Conservation (phyloP, 177 flowering plant species). For the Vitis hybrid region DNA sequence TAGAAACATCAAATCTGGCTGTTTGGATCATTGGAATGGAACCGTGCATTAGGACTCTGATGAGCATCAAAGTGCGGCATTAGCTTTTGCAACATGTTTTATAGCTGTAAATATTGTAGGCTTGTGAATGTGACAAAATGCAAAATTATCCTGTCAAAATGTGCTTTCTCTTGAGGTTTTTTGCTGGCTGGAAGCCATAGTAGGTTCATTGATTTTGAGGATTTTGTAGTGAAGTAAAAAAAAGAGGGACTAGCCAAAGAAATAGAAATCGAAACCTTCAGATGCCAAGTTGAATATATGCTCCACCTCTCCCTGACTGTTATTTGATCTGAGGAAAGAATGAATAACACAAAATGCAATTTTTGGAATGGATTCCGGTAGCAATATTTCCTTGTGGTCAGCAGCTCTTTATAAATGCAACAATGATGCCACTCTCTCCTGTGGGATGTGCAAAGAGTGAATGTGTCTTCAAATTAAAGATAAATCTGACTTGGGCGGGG, state of each 20-base stretch:
- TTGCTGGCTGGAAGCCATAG: slow-evolving; percentile 2
- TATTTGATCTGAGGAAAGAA: background rate
- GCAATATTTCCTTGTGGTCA: too few relatives aligned
- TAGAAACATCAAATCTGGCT: background rate
- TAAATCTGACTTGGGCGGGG: too few relatives aligned
- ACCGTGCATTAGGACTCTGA: background rate
- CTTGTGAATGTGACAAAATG: slow-evolving; percentile 15
- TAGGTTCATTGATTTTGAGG: background rate
- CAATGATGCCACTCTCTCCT: too few relatives aligned
- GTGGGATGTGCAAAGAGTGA: too few relatives aligned
- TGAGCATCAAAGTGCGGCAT: background rate
- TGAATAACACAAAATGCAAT: background rate
- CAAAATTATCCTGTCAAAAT: background rate
- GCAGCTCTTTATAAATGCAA: too few relatives aligned
- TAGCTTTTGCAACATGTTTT: background rate
- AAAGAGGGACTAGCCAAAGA: background rate
- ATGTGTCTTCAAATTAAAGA: too few relatives aligned
- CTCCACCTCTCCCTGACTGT: background rate
- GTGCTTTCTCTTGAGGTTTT: background rate
- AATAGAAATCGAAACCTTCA: background rate
- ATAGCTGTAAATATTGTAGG: slow-evolving; percentile 17
- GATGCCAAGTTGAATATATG: background rate
- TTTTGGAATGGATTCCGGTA: too few relatives aligned
- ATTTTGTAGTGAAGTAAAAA: too few relatives aligned
- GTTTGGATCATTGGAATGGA: slow-evolving; percentile 1